Base-by-base conservation (phyloP, 1,139 yeast genomes). In the Sugiyamaella grinbergsii region DNA sequence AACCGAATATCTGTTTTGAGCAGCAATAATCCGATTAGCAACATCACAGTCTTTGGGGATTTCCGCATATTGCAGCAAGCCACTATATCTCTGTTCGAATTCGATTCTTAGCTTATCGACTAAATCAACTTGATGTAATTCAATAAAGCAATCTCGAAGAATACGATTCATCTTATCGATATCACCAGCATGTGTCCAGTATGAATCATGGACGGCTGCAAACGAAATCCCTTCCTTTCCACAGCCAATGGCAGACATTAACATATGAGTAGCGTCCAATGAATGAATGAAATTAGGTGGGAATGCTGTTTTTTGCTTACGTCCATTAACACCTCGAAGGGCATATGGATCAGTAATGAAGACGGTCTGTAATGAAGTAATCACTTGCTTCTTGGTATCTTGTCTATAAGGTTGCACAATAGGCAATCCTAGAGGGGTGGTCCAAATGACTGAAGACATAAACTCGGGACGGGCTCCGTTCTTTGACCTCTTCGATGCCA, bases 221-320 rank as follows among this genome's bases (percentile, higher is more conserved):
- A 94, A 93, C n/a, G 82, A 74, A 50, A 93, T 68, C 0, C 79
- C 81, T 3, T 67, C 66, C 42, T 80, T 76, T n/a, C 85, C 81
- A 68, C 97, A 90, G 20, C 81, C 82, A 43, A 81, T 75, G 0
- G 98, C 95, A 8, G 96, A 85, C 77, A 91, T 74, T 52, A 93
- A 75, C 98, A 93, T 93, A 66, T 93, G 98, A 0, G 97, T 85
- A 0, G 98, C 98, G 73, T 93, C 99, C 57, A 93, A 75, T 0
- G 98, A 91, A 66, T 93, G 99, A 50, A 93, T 88, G 66, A 80
- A 93, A 67, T 93, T 93, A 33, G 99, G 98, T 16, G 99, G 96
- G 71, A 93, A 89, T 0, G 96, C 98, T 32, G 91, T 82, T 58
- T 81, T 82, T 68, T 93, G 99, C 66, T 90, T 89, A 62, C 96